Evolutionary conservation across 805 yeast genomes (phyloP).

Genomic region (Wickerhamiella galacta): DNA sequence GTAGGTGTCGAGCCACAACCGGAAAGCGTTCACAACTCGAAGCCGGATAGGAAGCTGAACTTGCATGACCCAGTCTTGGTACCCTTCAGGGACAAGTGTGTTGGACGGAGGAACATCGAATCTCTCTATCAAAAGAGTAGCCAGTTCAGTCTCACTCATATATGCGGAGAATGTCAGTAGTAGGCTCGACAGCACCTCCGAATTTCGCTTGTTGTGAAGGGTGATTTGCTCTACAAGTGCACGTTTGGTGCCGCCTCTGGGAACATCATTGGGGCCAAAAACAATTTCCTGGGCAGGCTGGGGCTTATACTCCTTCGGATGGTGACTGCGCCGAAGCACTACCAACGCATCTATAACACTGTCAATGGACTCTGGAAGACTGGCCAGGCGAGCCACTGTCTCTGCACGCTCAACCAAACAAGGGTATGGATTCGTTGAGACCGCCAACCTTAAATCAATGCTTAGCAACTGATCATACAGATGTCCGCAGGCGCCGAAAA

Average conservation of each 20-base stretch:
- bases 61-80: conserved; percentile 54
- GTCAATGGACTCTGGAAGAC: no score
- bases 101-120: conserved; percentile 79
- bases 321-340: no score
- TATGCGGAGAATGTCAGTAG: conserved; percentile 63
- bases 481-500: no score
- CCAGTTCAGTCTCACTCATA: conserved; percentile 25
- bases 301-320: no score
- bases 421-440: no score
- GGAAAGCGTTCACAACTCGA: conserved; percentile 51
- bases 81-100: conserved; percentile 48
- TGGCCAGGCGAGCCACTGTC: no score
- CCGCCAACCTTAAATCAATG: no score
- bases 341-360: no score
- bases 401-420: no score
- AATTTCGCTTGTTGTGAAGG: conserved; percentile 44
- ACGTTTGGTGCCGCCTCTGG: conserved; percentile 69
- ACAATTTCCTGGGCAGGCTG: conserved; percentile 17
- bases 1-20: conserved; percentile 45
- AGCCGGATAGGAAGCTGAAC: conserved; percentile 52
- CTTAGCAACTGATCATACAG: no score
- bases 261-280: conserved; percentile 50
- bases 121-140: conserved; percentile 24
- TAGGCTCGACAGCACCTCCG: conserved; percentile 50
- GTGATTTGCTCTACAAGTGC: conserved; percentile 72